These are phyloP conservation scores for Neckera pumila DNA, from an alignment of 225 moss, liverwort and hornwort species.

Conservation along the genomic window DNA sequence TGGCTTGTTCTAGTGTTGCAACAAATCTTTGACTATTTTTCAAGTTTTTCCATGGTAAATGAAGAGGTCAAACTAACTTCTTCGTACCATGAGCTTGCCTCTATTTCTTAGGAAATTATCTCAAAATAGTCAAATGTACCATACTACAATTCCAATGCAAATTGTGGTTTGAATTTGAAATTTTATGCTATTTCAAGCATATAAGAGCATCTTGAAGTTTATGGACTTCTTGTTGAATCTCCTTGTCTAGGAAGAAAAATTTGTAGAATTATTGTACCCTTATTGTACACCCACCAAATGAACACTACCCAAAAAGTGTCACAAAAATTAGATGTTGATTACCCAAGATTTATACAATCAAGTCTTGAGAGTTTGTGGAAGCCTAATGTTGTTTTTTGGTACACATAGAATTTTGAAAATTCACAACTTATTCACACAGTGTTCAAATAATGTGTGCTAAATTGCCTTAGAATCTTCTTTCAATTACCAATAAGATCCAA, in stretches of 20 bases:
- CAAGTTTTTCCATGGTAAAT: background rate
- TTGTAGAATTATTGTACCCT: background rate
- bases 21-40: background rate
- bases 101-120: background rate
- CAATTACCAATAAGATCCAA: background rate
- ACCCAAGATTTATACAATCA: background rate
- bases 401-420: background rate
- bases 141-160: background rate
- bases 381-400: background rate
- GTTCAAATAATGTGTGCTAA: background rate
- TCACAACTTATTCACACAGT: background rate
- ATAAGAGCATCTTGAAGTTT: background rate
- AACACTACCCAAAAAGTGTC: background rate
- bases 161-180: background rate
- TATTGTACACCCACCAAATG: background rate
- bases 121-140: no score
- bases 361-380: rapidly evolving
- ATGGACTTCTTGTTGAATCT: background rate
- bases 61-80: background rate
- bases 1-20: rapidly evolving
- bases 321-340: background rate
- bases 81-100: background rate
- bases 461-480: background rate
- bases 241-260: background rate
- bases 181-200: background rate